These are phyloP conservation scores for Penstemon davidsonii DNA, from an alignment of 257 asterid genomes.

Conservation along the genomic window DNA sequence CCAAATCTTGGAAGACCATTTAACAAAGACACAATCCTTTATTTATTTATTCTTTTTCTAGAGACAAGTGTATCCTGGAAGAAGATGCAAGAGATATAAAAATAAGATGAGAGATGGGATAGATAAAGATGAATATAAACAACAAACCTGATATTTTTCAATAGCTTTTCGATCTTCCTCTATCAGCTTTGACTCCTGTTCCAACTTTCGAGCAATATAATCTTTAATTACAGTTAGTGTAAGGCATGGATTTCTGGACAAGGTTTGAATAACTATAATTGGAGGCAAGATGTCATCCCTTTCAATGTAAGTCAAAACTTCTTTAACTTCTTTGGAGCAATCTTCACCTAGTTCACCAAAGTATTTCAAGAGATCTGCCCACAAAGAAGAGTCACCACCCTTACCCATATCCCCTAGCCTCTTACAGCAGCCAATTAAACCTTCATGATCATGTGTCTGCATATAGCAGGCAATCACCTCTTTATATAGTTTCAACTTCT, in stretches of 20 bases:
- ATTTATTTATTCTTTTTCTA: not conserved
- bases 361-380: slow-evolving; percentile 91
- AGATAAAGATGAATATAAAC: slow-evolving; percentile 6
- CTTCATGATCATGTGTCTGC: slow-evolving; percentile 93
- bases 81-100: slow-evolving; percentile 14
- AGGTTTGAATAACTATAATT: slow-evolving; percentile 81
- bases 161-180: slow-evolving; percentile 83
- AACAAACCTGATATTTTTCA: slow-evolving; percentile 84
- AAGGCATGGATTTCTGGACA: slow-evolving; percentile 88
- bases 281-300: slow-evolving; percentile 97
- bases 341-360: slow-evolving; percentile 98
- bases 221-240: slow-evolving; percentile 91
- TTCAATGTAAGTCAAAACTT: slow-evolving; percentile 79
- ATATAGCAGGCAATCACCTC: slow-evolving; percentile 95
- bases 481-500: slow-evolving; percentile 91
- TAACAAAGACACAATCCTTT: not conserved
- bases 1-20: not conserved
- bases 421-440: slow-evolving; percentile 96
- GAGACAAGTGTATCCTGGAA: slow-evolving; percentile 13
- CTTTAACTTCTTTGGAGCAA: slow-evolving; percentile 92
- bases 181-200: slow-evolving; percentile 82
- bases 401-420: slow-evolving; percentile 85
- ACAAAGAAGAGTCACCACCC: slow-evolving; percentile 89
- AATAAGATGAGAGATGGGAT: too few species aligned
- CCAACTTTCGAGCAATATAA: slow-evolving; percentile 90